Conservation (phyloP, 768 basidiomycete genomes). For the Tricholomella constricta region DNA sequence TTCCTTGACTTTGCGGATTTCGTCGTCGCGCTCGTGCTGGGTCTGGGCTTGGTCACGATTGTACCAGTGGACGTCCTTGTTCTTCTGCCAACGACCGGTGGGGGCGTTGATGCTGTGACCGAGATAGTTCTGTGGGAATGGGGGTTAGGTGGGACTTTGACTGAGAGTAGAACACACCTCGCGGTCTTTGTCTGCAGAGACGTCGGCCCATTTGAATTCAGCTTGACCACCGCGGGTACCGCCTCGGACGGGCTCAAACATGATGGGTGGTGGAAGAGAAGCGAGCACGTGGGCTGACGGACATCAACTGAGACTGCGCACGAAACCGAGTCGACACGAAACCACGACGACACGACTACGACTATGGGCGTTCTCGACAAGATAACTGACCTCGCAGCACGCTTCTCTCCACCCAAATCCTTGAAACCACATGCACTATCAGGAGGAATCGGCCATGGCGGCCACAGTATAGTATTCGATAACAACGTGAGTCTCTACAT, state of each 20-base stretch:
- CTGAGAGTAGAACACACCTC: constrained; percentile 53
- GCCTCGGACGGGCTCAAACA: constrained; percentile 86
- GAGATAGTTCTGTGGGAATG: constrained; percentile 76
- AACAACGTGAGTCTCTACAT: constrained; percentile 81
- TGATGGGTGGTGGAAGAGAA: constrained; percentile 23
- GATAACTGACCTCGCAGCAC: constrained; percentile 52
- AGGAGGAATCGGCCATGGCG: constrained; percentile 61
- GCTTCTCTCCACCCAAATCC: constrained; percentile 46
- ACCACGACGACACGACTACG: neutral
- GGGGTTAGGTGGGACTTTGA: neutral
- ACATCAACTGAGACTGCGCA: neutral
- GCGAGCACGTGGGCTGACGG: constrained; percentile 10
- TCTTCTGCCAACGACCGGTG: constrained; percentile 96
- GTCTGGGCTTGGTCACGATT: constrained; percentile 54
- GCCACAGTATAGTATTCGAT: constrained; percentile 62
- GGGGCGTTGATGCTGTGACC: constrained; percentile 96
- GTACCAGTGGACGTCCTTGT: constrained; percentile 98
- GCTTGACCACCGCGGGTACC: constrained; percentile 92
- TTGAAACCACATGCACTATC: constrained; percentile 40
- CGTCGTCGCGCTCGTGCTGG: constrained; percentile 60
- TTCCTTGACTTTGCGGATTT: constrained; percentile 83
- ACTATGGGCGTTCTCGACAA: constrained; percentile 55
- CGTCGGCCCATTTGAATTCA: constrained; percentile 91
- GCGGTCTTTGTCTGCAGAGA: constrained; percentile 89
- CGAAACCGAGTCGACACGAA: neutral